Evolutionary conservation across 805 yeast genomes (phyloP), one percentile per base, ranked within the genome.

Genomic region (Cyberlindnera japonica): DNA sequence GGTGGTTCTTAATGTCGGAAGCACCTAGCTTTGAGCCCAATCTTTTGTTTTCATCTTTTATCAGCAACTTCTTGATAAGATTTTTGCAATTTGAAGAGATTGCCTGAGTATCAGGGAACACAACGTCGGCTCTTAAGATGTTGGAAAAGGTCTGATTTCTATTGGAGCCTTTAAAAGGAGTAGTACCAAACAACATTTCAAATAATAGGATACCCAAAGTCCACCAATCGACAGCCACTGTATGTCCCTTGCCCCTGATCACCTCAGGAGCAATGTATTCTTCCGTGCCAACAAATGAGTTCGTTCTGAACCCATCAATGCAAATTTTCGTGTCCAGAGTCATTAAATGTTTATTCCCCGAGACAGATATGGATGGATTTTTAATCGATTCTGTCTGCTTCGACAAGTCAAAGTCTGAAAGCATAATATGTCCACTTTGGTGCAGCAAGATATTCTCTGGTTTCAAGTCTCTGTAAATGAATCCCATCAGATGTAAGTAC

Each of bases 211-310:
- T 89, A 4, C 99, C 99, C 49, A 93, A 68, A 0, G 99, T 93
- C 99, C 99, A 93, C 99, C 99, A 93, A 62, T 93, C 99, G 14
- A 93, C 99, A 0, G 98, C 96, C 7, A 91, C 83, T 1, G 98
- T 91, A 55, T 93, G 99, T 2, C 99, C 99, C 53, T 90, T 86
- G 2, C 98, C 98, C 60, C 93, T 71, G 40, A 93, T 93, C 5
- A 93, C 99, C 57, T 93, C 99, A 0, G 99, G 99, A 0, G 99
- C 98, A 55, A 93, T 89, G 61, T 93, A 93, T 59, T 93, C 99
- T 59, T 93, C 99, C 0, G 99, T 93, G 2, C 99, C 99, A 25
- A 93, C 99, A 69, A 93, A 93, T 1, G 98, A 90, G 62, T 93
- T 95, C 2, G 99, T 93, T 55, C 98, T 72, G 64, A 95, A 93